Base-by-base conservation (phyloP, 768 basidiomycete species). In the Kwoniella botswanensis region DNA sequence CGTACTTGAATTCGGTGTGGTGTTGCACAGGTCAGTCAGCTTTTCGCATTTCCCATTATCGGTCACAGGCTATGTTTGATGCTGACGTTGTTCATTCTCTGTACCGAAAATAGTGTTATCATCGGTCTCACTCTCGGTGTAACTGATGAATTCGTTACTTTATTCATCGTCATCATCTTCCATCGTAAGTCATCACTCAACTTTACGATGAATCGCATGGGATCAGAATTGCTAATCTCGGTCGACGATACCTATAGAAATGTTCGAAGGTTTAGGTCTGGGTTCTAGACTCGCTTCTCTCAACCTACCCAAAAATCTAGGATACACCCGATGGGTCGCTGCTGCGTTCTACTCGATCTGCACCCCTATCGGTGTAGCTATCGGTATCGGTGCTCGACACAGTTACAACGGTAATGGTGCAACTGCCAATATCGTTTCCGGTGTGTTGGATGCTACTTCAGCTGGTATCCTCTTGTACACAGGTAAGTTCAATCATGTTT, bases 51-150 rank as follows among this genome's bases (percentile, higher is more conserved):
- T 26, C 24, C 24, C 24, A 26, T 26, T 26, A 26, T 26, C 24
- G 24, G 24, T 26, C 24, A 26, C 3, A 26, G 24, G 24, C 24
- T 26, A 26, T 1, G 24, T 3, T 26, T 26, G 24, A 26, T 26
- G 24, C 24, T 26, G 24, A 26, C 24, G 24, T 26, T 26, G 42
- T 15, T 18, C 50, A 4, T n/a, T n/a, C 41, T 29, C 29, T 29
- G 29, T 29, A 29, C 29, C 29, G 3, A 6, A 29, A 21, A 0
- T 72, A 93, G 92, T 82, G 78, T 94, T 7, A 86, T 96, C 60
- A 92, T 97, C 71, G 95, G 95, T 0, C 85, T 98, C 42, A 95
- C 96, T 0, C 88, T 98, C 52, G 94, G 94, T n/a, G 93, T 94
- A n/a, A 89, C 90, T 75, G 84, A 87, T 4, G 81, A 88, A 44